Evolutionary conservation across 1,284 basidiomycete species (phyloP), one percentile per base, ranked within the genome.

Genomic region (Leccinum pachyderme): DNA sequence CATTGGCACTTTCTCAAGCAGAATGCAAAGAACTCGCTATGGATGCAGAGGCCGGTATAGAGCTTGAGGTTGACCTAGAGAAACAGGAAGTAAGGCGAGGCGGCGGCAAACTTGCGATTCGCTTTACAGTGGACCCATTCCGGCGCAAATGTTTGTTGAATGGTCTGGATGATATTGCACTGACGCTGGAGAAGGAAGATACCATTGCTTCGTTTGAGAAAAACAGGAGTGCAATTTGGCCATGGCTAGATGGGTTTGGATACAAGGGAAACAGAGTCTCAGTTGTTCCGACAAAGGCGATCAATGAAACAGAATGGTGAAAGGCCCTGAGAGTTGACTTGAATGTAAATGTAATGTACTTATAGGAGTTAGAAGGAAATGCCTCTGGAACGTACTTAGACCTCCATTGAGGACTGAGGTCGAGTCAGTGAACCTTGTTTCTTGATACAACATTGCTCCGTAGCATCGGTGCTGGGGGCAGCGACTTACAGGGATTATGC

Each of bases 181-280:
- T 98, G 70, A 98, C 95, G 35, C 78, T 98, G 77, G 85, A 91
- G 71, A 87, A 87, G 70, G 83, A 78, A 47, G 74, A 76, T 11
- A 70, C 78, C 22, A 95, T 98, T 61, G 77, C 79, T 60, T 65
- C 73, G 52, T 98, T 96, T 66, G 95, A 98, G 81, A 69, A 80
- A 64, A 81, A 81, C 63, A 74, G 95, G 61, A 88, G 85, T 32
- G 75, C 82, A 65, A 70, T 78, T 55, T 96, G 93, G 92, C 91
- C 95, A 8, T 98, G 95, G 95, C 75, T 97, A 71, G 91, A 98
- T 69, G 95, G 95, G 50, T 90, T 94, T 59, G 93, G 92, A 39
- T 95, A 93, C 75, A 82, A 88, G 71, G 88, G 86, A 53, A 81
- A 80, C 51, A 87, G 86, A 70, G 87, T 91, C 52, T 81, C 86